Evolutionary conservation across 2,329 filamentous ascomycete genomes (phyloP).

Genomic region (Ceratocystis lukuohia): DNA sequence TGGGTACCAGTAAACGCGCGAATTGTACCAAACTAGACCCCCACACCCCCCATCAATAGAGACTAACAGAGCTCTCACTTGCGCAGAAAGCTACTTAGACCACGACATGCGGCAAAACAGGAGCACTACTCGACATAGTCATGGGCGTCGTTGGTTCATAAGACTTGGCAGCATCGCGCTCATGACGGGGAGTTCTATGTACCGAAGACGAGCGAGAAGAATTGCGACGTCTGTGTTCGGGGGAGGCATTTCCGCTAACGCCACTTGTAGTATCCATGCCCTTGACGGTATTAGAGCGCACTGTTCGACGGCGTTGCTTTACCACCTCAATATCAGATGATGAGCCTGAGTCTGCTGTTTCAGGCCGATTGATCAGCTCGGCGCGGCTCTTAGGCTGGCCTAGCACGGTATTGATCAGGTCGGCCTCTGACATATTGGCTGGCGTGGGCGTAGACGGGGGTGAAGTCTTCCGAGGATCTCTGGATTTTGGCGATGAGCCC

Average conservation of each 20-base stretch:
- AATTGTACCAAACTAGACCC: neutral
- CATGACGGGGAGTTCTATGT: neutral
- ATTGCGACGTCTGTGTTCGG: neutral
- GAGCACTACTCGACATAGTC: conserved; percentile 13
- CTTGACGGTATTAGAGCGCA: conserved; percentile 16
- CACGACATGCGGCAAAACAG: conserved; percentile 17
- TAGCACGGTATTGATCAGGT: conserved; percentile 34
- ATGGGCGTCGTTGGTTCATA: conserved; percentile 18
- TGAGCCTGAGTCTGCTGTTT: conserved; percentile 14
- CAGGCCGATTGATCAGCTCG: conserved; percentile 13
- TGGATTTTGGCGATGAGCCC: conserved; percentile 23
- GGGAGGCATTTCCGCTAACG: neutral
- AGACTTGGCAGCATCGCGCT: neutral
- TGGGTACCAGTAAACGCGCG: neutral
- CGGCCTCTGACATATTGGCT: conserved; percentile 28
- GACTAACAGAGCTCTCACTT: neutral
- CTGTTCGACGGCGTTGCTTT: conserved; percentile 12
- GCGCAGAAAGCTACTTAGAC: neutral
- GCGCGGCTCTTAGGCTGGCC: conserved; percentile 18
- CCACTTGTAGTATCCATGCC: conserved; percentile 9
- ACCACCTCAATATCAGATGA: conserved; percentile 17
- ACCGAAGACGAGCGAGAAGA: neutral
- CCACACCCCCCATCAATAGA: no score
- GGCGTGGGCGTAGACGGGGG: conserved; percentile 10
- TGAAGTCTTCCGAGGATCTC: conserved; percentile 14